Conservation (phyloP, 495 filamentous ascomycete species). For the Neurospora sp. region DNA sequence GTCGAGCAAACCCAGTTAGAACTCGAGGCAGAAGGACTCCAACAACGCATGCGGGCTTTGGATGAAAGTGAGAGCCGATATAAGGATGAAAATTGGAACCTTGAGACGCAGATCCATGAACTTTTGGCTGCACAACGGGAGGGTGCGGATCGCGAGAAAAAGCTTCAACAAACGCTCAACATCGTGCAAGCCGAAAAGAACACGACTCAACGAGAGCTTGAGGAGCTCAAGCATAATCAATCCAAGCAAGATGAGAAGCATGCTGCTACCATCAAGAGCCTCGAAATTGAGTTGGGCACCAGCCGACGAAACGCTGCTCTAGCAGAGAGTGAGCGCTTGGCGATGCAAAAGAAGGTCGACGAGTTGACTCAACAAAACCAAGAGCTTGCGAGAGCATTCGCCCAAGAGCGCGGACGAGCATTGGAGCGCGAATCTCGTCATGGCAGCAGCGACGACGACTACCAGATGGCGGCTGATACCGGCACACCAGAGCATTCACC, state of each 20-base stretch:
- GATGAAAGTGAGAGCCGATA: constrained; percentile 92
- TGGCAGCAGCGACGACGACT: constrained; percentile 50
- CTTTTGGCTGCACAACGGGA: constrained; percentile 59
- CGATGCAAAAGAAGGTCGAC: constrained; percentile 71
- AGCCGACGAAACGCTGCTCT: constrained; percentile 64
- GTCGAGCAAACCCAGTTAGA: constrained; percentile 69
- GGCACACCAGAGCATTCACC: constrained; percentile 83
- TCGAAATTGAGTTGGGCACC: constrained; percentile 75
- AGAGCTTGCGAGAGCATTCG: constrained; percentile 69
- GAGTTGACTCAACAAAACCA: constrained; percentile 80
- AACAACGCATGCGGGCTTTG: constrained; percentile 64
- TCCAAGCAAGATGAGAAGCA: constrained; percentile 76
- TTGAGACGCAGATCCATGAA: constrained; percentile 84
- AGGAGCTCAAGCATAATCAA: constrained; percentile 72
- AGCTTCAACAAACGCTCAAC: constrained; percentile 61
- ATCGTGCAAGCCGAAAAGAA: constrained; percentile 64
- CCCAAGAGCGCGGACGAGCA: constrained; percentile 57
- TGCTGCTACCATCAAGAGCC: constrained; percentile 59
- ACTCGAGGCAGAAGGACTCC: constrained; percentile 66
- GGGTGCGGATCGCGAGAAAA: constrained; percentile 65
- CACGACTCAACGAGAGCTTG: constrained; percentile 66
- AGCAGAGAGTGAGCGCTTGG: constrained; percentile 61
- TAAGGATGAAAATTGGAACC: constrained; percentile 96
- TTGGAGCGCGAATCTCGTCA: constrained; percentile 50
- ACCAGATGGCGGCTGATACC: constrained; percentile 54